These are phyloP conservation scores for Capsicum rhomboideum DNA, from an alignment of 257 asterid genomes.

Conservation along the genomic window DNA sequence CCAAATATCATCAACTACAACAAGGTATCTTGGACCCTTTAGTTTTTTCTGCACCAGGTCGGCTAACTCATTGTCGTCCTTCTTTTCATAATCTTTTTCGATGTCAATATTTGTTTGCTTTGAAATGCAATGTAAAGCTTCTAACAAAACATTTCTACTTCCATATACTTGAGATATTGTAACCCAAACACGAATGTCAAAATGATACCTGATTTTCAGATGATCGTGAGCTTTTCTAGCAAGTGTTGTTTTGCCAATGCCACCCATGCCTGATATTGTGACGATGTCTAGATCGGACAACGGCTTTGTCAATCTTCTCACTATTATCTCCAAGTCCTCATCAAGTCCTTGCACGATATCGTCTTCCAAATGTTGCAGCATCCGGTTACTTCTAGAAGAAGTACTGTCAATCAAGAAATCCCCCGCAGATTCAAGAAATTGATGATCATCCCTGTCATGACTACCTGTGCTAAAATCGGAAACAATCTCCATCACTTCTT, in stretches of 20 bases:
- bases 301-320: not conserved
- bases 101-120: not conserved
- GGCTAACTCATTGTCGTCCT: not conserved
- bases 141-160: not conserved
- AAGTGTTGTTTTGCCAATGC: not conserved
- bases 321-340: not conserved
- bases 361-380: not conserved
- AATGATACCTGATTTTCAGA: not conserved
- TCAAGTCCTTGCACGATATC: not conserved
- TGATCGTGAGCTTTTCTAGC: not conserved
- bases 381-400: not conserved
- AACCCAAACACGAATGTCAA: not conserved
- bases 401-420: not conserved
- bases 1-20: conserved; percentile 8
- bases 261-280: not conserved
- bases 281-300: not conserved
- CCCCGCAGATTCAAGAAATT: not conserved
- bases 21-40: not conserved
- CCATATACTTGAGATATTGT: not conserved
- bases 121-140: not conserved
- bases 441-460: not conserved
- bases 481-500: not conserved
- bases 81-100: not conserved
- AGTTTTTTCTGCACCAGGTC: not conserved
- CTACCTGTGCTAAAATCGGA: not conserved